A percentile compares a stretch with the other conserved stretches of the same genome.
phyloP scores from a whole-genome alignment of 768 basidiomycete genomes.

The Roridomyces roridus region DNA sequence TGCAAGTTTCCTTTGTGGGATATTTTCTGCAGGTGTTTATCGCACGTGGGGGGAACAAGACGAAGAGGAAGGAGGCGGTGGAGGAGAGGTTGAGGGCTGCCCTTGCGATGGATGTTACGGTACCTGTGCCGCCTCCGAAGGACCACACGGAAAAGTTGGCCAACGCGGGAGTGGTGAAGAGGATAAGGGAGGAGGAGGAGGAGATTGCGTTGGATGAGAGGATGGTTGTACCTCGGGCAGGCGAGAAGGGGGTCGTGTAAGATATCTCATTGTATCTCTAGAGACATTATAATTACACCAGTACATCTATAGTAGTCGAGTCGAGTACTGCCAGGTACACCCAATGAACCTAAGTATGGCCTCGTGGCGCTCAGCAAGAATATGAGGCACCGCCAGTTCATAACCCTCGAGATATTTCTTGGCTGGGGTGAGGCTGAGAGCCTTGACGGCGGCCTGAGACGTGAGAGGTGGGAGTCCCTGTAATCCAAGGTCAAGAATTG shows the following conservation, averaged over 20 bases:
- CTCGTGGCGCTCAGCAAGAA: too few species aligned
- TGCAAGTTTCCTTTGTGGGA: conserved; percentile 76
- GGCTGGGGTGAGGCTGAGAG: too few species aligned
- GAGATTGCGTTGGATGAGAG: conserved; percentile 43
- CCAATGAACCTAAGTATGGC: too few species aligned
- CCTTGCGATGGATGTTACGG: conserved; percentile 38
- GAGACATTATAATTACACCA: too few species aligned
- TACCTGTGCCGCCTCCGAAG: neutral
- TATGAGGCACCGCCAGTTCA: too few species aligned
- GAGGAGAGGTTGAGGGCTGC: conserved; percentile 61
- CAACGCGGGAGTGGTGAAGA: conserved; percentile 6
- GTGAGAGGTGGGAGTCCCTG: too few species aligned
- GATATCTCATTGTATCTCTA: conserved; percentile 10
- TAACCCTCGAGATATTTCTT: too few species aligned
- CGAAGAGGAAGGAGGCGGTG: conserved; percentile 71
- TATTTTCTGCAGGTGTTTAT: conserved; percentile 75
- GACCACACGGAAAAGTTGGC: neutral
- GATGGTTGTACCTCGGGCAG: conserved; percentile 41
- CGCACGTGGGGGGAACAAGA: conserved; percentile 73
- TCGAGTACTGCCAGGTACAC: too few species aligned
- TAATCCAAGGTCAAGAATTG: too few species aligned
- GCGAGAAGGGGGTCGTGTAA: conserved; percentile 25
- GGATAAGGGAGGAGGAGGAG: neutral
- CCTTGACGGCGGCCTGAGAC: too few species aligned
- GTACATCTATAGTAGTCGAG: too few species aligned